Percentiles rank a stretch among this genome's conserved stretches.
Evolutionary conservation across 148 eudicot genomes (phyloP).

Genomic region (Fagopyrum homotropicum): DNA sequence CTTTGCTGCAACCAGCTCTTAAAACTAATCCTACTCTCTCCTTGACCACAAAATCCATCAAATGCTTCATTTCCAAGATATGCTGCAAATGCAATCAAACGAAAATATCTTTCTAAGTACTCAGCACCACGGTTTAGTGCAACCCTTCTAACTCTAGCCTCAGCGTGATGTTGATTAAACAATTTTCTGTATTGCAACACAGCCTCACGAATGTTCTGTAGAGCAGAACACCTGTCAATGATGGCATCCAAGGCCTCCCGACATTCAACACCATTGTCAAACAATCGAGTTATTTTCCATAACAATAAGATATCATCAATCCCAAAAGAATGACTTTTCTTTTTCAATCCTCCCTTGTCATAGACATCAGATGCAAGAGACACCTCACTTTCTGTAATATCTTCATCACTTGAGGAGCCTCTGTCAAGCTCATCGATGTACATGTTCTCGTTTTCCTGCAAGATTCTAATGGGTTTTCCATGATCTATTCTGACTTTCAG

Average conservation of each 20-base stretch:
- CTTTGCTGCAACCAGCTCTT: conserved; percentile 86
- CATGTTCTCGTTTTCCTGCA: conserved; percentile 50
- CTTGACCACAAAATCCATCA: conserved; percentile 82
- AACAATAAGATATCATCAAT: conserved; percentile 83
- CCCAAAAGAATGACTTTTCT: conserved; percentile 58
- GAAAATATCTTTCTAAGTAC: conserved; percentile 89
- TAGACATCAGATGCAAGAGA: conserved; percentile 18
- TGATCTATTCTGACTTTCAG: conserved; percentile 77
- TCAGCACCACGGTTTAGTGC: conserved; percentile 94
- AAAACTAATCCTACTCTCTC: conserved; percentile 68
- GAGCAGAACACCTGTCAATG: conserved; percentile 90
- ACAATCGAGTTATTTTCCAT: conserved; percentile 94
- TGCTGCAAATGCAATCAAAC: conserved; percentile 93
- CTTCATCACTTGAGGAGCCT: conserved; percentile 59
- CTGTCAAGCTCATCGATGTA: conserved; percentile 39
- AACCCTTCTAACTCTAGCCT: conserved; percentile 86
- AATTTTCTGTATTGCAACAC: conserved; percentile 68
- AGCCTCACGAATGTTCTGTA: conserved; percentile 93
- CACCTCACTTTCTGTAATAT: conserved; percentile 38
- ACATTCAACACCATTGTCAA: conserved; percentile 93
- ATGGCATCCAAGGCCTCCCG: conserved; percentile 91
- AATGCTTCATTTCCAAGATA: conserved; percentile 95
- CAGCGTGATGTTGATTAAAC: conserved; percentile 82
- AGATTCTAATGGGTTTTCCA: conserved; percentile 72
- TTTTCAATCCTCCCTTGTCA: conserved; percentile 31